Evolutionary conservation across 129 eudicot species (phyloP).

Genomic region (Logfia minima): DNA sequence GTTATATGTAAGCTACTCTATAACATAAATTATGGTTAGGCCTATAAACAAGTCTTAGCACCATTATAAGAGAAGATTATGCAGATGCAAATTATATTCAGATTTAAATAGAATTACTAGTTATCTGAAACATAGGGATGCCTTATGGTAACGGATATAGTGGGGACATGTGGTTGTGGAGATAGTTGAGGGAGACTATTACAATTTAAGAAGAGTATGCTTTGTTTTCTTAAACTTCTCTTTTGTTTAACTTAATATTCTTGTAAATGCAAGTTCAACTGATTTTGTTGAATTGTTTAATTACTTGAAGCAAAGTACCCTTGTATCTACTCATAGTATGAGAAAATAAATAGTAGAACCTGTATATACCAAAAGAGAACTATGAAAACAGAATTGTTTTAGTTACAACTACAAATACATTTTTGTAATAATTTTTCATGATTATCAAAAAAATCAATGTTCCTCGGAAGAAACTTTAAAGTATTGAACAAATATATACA

Average conservation of each 20-base stretch:
- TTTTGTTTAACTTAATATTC: neutral
- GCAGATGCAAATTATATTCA: too few species aligned
- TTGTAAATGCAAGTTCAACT: neutral
- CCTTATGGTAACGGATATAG: neutral
- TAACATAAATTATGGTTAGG: neutral
- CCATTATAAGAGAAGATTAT: neutral
- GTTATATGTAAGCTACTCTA: neutral
- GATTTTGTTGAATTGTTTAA: neutral
- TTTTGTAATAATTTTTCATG: neutral
- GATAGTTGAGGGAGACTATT: neutral
- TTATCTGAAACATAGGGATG: neutral
- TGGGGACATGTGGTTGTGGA: neutral
- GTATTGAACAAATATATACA: neutral
- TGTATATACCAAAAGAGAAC: neutral
- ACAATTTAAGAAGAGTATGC: neutral
- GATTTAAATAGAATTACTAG: neutral
- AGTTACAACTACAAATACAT: neutral
- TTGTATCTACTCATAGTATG: neutral
- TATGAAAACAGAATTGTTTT: neutral
- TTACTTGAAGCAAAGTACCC: neutral
- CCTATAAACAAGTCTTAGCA: neutral
- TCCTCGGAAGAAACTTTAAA: neutral
- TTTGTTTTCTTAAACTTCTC: neutral
- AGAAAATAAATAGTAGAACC: neutral
- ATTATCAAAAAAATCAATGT: neutral